Conservation (phyloP, 2,329 filamentous ascomycete species). For the Ophiostoma sp. region DNA sequence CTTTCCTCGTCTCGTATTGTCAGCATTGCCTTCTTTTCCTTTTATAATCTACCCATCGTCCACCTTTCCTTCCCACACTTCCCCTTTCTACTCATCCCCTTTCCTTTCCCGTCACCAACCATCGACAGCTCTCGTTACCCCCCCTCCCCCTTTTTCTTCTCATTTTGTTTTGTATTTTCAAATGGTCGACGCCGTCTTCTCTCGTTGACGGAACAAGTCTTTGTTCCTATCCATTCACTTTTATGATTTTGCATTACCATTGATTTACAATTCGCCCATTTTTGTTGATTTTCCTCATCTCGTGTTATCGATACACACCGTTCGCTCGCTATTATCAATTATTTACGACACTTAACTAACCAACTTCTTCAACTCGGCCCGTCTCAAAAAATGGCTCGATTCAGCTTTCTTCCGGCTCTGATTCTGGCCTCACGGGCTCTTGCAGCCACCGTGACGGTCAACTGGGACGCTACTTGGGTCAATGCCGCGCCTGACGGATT, state of each 20-base stretch:
- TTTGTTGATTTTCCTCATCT: neutral
- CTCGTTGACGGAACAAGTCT: slow-evolving; percentile 9
- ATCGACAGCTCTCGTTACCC: slow-evolving; percentile 12
- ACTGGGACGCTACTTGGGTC: slow-evolving; percentile 47
- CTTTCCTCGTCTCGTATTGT: neutral
- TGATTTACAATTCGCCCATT: neutral
- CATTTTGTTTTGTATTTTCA: neutral
- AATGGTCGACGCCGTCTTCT: slow-evolving; percentile 16
- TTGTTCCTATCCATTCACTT: neutral
- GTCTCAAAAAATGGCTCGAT: slow-evolving; percentile 10
- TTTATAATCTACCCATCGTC: neutral
- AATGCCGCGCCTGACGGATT: slow-evolving; percentile 42
- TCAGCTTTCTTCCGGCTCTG: slow-evolving; percentile 2
- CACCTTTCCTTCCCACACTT: neutral
- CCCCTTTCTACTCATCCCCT: neutral
- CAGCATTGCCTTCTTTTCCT: neutral
- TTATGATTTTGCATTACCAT: neutral
- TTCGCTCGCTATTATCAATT: neutral
- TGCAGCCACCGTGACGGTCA: slow-evolving; percentile 39
- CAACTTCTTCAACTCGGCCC: neutral
- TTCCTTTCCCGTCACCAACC: neutral
- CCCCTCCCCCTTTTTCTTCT: neutral
- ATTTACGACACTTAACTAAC: neutral
- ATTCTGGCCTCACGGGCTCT: slow-evolving; percentile 32
- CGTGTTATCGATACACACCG: neutral